These are phyloP conservation scores for Penicillium soppii DNA, from an alignment of 495 filamentous ascomycete species.

Conservation along the genomic window DNA sequence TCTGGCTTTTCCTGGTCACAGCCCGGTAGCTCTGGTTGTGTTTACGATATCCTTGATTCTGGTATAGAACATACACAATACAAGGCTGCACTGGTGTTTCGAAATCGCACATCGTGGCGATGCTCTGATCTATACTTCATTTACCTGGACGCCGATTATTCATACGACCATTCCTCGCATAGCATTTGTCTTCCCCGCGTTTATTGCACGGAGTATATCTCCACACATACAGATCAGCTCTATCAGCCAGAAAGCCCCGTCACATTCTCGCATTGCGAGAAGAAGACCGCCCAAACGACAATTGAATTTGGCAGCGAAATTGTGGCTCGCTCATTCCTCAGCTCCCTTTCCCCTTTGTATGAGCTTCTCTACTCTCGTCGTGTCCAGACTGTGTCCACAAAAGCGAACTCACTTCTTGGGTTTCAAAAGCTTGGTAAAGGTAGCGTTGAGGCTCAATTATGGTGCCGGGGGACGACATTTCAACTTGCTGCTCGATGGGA, in stretches of 20 bases:
- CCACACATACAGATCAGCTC: conserved; percentile 36
- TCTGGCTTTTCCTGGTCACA: conserved; percentile 29
- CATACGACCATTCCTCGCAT: conserved; percentile 23
- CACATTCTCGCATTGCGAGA: conserved; percentile 39
- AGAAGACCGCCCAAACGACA: conserved; percentile 17
- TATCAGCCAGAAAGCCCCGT: conserved; percentile 28
- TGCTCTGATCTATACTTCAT: conserved; percentile 34
- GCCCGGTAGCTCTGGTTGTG: conserved; percentile 22
- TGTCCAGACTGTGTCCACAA: conserved; percentile 30
- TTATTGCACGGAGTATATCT: conserved; percentile 39
- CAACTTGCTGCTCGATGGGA: conserved; percentile 35
- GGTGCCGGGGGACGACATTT: conserved; percentile 25
- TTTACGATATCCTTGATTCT: conserved; percentile 36
- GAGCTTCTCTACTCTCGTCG: conserved; percentile 35
- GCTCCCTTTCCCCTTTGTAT: conserved; percentile 28
- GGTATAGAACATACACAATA: conserved; percentile 35
- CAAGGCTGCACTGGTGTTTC: conserved; percentile 31
- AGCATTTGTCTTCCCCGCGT: conserved; percentile 31
- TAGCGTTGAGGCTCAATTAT: conserved; percentile 34
- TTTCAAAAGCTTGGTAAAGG: conserved; percentile 33
- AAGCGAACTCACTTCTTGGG: conserved; percentile 22
- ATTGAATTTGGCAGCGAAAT: conserved; percentile 29
- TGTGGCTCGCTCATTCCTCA: conserved; percentile 28
- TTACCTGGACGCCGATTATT: conserved; percentile 35
- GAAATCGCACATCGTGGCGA: conserved; percentile 29